Evolutionary conservation across 176 grass and related monocot species (phyloP).

Genomic region (Raddia guianensis): DNA sequence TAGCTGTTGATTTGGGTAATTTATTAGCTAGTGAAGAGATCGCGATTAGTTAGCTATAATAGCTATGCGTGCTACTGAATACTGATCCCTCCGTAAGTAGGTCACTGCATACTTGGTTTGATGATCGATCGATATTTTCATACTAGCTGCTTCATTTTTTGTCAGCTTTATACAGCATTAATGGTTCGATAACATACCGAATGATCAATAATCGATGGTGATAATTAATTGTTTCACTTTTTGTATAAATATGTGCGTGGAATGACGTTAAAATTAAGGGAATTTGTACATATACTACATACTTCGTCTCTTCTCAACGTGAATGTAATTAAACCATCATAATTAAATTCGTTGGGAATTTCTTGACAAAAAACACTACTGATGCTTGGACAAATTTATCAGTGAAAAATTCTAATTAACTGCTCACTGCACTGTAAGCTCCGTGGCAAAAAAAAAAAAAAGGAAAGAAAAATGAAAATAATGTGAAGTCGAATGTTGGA

Average conservation of each 20-base stretch:
- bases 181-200: background rate
- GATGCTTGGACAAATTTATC: background rate
- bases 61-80: background rate
- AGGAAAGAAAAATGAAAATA: background rate
- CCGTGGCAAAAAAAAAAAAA: background rate
- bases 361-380: background rate
- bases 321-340: background rate
- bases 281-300: background rate
- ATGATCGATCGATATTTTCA: background rate
- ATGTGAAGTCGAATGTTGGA: background rate
- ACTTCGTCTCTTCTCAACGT: background rate
- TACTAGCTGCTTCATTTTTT: constrained; percentile 15
- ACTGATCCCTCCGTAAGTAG: constrained; percentile 12
- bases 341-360: background rate
- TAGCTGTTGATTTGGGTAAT: background rate
- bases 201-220: constrained; percentile 6
- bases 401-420: background rate
- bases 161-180: background rate
- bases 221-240: background rate
- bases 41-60: background rate
- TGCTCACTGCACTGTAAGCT: background rate
- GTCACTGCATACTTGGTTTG: constrained; percentile 1
- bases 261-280: background rate
- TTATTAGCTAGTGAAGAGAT: background rate
- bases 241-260: constrained; percentile 25